Evolutionary conservation across 2,329 filamentous ascomycete species (phyloP), one percentile per base, ranked within the genome.

Genomic region (Iodosphaeria phyllophila): DNA sequence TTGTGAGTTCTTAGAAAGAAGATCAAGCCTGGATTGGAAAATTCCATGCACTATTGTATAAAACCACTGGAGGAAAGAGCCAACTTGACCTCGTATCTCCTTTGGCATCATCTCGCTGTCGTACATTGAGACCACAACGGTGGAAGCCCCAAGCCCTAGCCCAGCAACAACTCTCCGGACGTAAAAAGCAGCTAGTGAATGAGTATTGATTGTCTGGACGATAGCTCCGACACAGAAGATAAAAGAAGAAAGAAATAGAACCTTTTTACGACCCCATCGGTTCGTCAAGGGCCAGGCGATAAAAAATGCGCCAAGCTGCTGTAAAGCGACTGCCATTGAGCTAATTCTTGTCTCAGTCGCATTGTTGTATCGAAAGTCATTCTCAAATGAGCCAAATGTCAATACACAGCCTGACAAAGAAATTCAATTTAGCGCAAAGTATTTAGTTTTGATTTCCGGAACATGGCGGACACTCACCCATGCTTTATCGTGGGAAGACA

Each of bases 11-110:
- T n/a, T n/a, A n/a, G n/a, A n/a, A n/a, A n/a, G n/a, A n/a, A n/a
- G n/a, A n/a, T n/a, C n/a, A n/a, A n/a, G n/a, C n/a, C n/a, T n/a
- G n/a, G n/a, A n/a, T n/a, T n/a, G n/a, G n/a, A n/a, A n/a, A n/a
- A n/a, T n/a, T n/a, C n/a, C n/a, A n/a, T n/a, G n/a, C n/a, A n/a
- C n/a, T n/a, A 40, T 37, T 2, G 40, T 43, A 16, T 51, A 64
- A 31, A 60, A 55, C 28, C 58, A 53, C 33, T 64, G 58, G 35
- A 60, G 63, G 35, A 61, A 61, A 24, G 48, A 54, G 3, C 58
- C 58, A 11, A 62, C 46, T 27, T 52, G 50, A 2, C 52, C 57
- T 16, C 58, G 48, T 28, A 60, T 47, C 20, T 60, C 45, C 27
- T 48, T 50, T 0, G 50, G 49, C 25, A 45, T 42, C 49, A 52